Base-by-base conservation (phyloP, 257 asterid species). In the Mentha longifolia region DNA sequence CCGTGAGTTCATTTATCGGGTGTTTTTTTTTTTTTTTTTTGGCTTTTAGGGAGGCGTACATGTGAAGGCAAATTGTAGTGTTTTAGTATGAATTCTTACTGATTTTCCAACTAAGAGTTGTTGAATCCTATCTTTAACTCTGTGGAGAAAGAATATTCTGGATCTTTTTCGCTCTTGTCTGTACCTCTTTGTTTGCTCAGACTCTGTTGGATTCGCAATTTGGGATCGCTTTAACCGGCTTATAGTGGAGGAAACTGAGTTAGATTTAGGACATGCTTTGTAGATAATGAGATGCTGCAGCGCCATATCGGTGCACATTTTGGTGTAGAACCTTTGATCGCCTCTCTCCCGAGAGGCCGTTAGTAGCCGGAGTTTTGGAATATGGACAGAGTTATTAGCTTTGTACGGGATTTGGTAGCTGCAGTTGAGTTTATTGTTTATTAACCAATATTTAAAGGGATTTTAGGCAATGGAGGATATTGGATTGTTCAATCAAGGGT, bases 391-490 rank as follows among this genome's bases (percentile, higher is more conserved):
- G 28, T 33, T 22, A 54, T 70, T 54, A 47, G 66, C 55, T 64
- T 70, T 59, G 42, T 63, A 7, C 33, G 22, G 72, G 72, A 16
- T 68, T 71, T 33, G 61, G 75, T 63, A 4, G 68, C 9, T 66
- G 42, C 74, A 43, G 78, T 73, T 77, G 52, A 59, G 49, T 62
- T 84, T 61, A 59, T 61, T 67, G 69, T 67, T 74, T 62, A 7
- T 69, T 77, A 61, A 67, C 62, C 41, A 14, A 17, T 17, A 59
- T 56, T 63, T 61, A 25, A 15, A 67, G 68, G 82, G 51, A 25
- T 72, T 68, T 67, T 67, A 74, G 69, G 78, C 39, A 63, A 95
- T 95, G 99, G 99, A 95, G 91, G 98, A 95, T 86, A 95, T 95
- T 72, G 92, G 98, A 72, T 74, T 92, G 79, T 92, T 95, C 82